These are phyloP conservation scores for Cyclotella cryptica DNA, from an alignment of 108 stramenopile genomes.

Conservation along the genomic window DNA sequence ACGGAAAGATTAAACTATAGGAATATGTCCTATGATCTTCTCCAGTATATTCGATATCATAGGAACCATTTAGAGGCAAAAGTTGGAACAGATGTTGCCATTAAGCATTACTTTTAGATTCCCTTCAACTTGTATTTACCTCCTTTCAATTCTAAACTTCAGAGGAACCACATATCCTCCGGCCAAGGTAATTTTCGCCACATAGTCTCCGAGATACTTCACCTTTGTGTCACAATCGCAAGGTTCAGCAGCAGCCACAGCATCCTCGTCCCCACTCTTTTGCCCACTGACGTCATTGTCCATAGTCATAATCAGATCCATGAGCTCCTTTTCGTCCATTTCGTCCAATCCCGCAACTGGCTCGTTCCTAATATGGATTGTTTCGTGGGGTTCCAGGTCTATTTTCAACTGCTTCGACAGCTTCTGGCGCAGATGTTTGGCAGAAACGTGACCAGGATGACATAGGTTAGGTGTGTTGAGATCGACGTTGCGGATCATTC, in stretches of 20 bases:
- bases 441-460: slow-evolving; percentile 78
- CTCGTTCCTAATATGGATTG: slow-evolving; percentile 61
- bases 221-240: slow-evolving; percentile 60
- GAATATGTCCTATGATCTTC: neutral
- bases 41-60: too few relatives aligned
- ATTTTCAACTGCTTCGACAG: slow-evolving; percentile 85
- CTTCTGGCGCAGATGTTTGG: slow-evolving; percentile 69
- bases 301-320: slow-evolving; percentile 56
- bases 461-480: slow-evolving; percentile 58
- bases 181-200: slow-evolving; percentile 73
- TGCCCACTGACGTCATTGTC: slow-evolving; percentile 8
- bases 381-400: slow-evolving; percentile 81
- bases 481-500: slow-evolving; percentile 80
- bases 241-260: neutral
- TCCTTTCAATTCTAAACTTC: slow-evolving; percentile 56
- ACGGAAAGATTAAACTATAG: slow-evolving; percentile 23
- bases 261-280: slow-evolving; percentile 12
- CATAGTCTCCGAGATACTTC: slow-evolving; percentile 72
- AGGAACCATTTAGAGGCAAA: too few relatives aligned
- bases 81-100: too few relatives aligned
- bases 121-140: slow-evolving; percentile 33
- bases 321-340: slow-evolving; percentile 59
- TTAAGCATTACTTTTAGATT: too few relatives aligned
- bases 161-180: slow-evolving; percentile 78
- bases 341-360: slow-evolving; percentile 56